Evolutionary conservation across 208 protist species (phyloP).

Genomic region (Trypanosoma melophagium): DNA sequence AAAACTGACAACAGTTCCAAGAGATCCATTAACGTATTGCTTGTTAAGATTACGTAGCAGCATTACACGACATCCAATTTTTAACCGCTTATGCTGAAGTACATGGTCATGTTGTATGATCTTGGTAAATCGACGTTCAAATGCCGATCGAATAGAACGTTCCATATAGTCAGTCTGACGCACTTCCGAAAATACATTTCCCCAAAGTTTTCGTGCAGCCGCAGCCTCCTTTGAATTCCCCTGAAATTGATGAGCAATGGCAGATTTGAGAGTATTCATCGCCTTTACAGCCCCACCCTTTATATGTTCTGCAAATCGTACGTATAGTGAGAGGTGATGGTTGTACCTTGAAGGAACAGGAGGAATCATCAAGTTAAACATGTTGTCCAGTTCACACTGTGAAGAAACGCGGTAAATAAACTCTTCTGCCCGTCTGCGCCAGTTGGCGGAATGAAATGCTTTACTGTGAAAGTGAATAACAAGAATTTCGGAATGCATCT

Average conservation of each 20-base stretch:
- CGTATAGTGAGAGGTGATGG: conserved; percentile 14
- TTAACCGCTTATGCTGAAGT: conserved; percentile 73
- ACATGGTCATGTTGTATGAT: conserved; percentile 45
- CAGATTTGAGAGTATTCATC: conserved; percentile 2
- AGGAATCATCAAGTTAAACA: conserved; percentile 3
- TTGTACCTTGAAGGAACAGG: neutral
- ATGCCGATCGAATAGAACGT: conserved; percentile 8
- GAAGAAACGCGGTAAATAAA: conserved; percentile 10
- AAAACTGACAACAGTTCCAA: conserved; percentile 77
- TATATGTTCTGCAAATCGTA: conserved; percentile 1
- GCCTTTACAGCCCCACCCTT: neutral
- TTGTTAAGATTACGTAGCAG: conserved; percentile 73
- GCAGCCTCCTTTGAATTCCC: conserved; percentile 5
- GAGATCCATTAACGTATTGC: conserved; percentile 70
- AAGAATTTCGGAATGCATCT: conserved; percentile 3
- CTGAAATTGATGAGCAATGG: conserved; percentile 12
- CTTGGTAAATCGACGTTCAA: conserved; percentile 34
- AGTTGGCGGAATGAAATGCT: conserved; percentile 13
- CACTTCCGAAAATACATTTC: conserved; percentile 22
- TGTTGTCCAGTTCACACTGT: neutral
- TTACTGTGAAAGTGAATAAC: conserved; percentile 29
- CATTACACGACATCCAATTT: conserved; percentile 88
- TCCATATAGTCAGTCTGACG: conserved; percentile 12
- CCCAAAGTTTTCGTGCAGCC: conserved; percentile 18
- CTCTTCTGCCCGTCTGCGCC: conserved; percentile 15